Evolutionary conservation across 2,329 filamentous ascomycete species (phyloP), one percentile per base, ranked within the genome.

Genomic region (Ceratocystis lukuohia): DNA sequence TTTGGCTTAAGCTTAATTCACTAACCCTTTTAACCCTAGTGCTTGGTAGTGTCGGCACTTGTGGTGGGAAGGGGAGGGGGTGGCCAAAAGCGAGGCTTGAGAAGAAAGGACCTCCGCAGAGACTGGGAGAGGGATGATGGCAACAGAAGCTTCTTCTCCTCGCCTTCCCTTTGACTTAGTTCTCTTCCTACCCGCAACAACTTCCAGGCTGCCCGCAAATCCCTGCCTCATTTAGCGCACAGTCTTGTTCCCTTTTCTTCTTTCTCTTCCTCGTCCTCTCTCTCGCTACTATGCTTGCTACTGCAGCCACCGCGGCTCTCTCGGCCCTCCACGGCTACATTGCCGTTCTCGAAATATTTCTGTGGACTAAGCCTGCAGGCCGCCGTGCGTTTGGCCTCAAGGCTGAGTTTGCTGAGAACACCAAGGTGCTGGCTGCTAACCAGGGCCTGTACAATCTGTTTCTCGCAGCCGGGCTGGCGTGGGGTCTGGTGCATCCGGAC

Each of bases 371-470:
- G 0, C 77, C 79, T 1, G 74, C 74, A 33, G 80, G 79, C 46
- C 75, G 73, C 69, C 77, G 76, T 69, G 71, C 78, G 1, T 82
- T 82, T 72, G 71, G 72, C 37, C 73, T 80, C 45, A 76, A 73
- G 0, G 70, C 76, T n/a, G 76, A 79, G 4, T 80, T 79, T 66
- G 80, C 80, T 5, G 71, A 76, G 48, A 70, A 79, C 71, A 80
- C 78, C 2, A 76, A 75, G 68, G 70, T 73, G 3, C 73, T 82
- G 45, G 80, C 78, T 61, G 77, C 77, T 64, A 82, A 81, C 71
- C 79, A 81, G 70, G 80, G 80, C 22, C 74, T 82, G 5, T 82
- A 82, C 73, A 82, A 82, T 70, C 79, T 80, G 53, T 80, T 82
- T 65, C 73, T 82, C n/a, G 76, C 79, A 2, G 79, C 79, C 1